Evolutionary conservation across 306 rosid species (phyloP).

Genomic region (Crotalaria pallida): DNA sequence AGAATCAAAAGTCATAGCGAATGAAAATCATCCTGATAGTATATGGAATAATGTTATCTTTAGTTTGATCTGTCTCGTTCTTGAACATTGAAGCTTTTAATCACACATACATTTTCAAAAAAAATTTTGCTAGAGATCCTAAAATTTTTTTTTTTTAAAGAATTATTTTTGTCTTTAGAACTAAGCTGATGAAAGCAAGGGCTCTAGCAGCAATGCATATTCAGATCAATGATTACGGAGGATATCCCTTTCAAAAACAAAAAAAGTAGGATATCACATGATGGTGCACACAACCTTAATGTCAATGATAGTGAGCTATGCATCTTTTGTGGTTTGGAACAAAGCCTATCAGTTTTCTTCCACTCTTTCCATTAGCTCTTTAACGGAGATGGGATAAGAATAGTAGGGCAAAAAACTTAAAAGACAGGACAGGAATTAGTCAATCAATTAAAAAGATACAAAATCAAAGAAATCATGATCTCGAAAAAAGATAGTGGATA

Average conservation of each 20-base stretch:
- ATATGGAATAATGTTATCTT: background rate
- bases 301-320: background rate
- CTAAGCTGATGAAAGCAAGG: background rate
- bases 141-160: no score
- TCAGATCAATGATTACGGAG: background rate
- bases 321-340: background rate
- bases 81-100: background rate
- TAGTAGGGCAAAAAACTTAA: background rate
- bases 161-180: background rate
- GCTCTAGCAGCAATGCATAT: background rate
- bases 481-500: background rate
- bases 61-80: background rate
- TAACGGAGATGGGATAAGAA: background rate
- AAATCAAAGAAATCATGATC: background rate
- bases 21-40: background rate
- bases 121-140: background rate
- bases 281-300: background rate
- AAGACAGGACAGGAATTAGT: background rate
- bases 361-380: background rate
- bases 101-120: background rate
- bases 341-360: background rate
- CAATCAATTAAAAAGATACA: background rate
- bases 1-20: conserved; percentile 1
- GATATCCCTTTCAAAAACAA: no score
- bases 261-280: background rate